These are phyloP conservation scores for Coemansia erecta DNA, from an alignment of 192 early-diverging fungal genomes.

Conservation along the genomic window DNA sequence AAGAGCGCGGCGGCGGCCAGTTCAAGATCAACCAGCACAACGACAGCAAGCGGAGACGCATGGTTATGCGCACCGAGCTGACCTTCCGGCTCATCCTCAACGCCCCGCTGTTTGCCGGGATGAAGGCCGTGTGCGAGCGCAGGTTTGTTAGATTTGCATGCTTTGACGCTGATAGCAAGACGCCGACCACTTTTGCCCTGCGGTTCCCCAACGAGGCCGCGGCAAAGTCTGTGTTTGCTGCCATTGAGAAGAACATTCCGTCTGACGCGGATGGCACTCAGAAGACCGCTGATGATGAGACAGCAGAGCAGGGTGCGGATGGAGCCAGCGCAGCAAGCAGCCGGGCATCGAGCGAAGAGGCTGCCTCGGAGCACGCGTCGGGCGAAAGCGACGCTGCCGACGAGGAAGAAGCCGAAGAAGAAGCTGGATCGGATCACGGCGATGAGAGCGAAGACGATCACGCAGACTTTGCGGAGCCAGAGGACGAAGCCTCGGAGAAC, in stretches of 20 bases:
- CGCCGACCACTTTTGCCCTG: conserved; percentile 26
- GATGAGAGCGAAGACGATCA: conserved; percentile 11
- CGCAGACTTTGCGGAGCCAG: not conserved
- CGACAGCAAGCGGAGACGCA: conserved; percentile 14
- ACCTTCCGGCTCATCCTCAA: conserved; percentile 51
- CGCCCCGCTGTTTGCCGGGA: conserved; percentile 31
- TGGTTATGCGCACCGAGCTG: conserved; percentile 53
- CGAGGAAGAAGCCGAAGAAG: conserved; percentile 1
- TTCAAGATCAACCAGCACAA: conserved; percentile 44
- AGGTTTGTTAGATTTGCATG: conserved; percentile 42
- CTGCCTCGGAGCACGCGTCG: not conserved
- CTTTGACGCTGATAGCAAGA: conserved; percentile 22
- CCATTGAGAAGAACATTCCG: conserved; percentile 17
- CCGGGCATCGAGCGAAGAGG: conserved; percentile 5
- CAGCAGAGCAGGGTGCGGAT: not conserved
- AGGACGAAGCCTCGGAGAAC: conserved; percentile 1
- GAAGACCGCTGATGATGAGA: not conserved
- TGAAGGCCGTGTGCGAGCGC: conserved; percentile 31
- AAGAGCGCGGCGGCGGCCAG: conserved; percentile 49
- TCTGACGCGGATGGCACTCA: not conserved
- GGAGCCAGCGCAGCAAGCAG: not conserved
- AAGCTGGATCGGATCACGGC: conserved; percentile 14
- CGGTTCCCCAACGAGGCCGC: conserved; percentile 28
- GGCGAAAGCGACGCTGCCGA: not conserved
- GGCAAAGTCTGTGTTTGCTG: conserved; percentile 18